Percentiles rank a stretch among this genome's conserved stretches.
Conservation (phyloP, 176 grass and related monocot species). For the Saccharum spontaneum region DNA sequence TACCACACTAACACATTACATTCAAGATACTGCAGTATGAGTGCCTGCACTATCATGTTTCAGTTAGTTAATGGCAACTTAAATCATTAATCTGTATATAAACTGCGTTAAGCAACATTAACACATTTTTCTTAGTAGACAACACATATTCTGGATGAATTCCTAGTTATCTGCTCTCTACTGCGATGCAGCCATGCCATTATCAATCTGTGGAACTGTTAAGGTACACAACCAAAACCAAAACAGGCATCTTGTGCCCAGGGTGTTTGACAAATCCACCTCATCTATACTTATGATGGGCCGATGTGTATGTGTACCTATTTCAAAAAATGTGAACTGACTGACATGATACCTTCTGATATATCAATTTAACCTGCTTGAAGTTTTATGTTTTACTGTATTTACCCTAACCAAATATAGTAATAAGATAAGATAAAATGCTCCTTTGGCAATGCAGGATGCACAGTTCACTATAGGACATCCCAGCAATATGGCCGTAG, state of each 20-base stretch:
- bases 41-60: constrained; percentile 6
- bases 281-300: neutral
- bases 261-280: neutral
- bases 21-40: neutral
- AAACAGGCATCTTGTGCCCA: neutral
- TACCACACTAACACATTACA: constrained; percentile 13
- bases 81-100: constrained; percentile 1
- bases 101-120: neutral
- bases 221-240: neutral
- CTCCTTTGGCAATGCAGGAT: constrained; percentile 61
- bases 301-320: neutral
- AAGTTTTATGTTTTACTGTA: neutral
- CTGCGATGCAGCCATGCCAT: neutral
- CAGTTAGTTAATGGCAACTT: neutral
- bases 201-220: neutral
- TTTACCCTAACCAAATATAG: constrained; percentile 10
- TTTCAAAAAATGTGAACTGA: neutral
- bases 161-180: neutral
- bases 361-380: constrained; percentile 12
- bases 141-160: neutral
- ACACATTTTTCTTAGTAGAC: neutral
- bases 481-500: constrained; percentile 66
- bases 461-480: constrained; percentile 92
- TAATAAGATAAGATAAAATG: neutral
- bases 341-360: neutral